phyloP scores from a whole-genome alignment of 305 asterid genomes.

The Fraxinus ornus region DNA sequence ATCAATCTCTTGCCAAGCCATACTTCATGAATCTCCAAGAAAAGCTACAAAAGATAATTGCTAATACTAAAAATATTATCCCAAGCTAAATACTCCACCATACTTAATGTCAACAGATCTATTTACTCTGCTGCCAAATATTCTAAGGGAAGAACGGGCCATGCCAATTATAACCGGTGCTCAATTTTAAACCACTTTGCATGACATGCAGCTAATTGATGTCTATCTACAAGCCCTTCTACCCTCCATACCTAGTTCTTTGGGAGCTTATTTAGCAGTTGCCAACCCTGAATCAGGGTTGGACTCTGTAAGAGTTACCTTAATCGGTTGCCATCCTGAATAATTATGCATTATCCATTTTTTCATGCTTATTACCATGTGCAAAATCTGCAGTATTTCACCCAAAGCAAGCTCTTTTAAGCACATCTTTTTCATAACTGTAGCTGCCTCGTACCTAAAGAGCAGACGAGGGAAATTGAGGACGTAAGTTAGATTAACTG shows the following conservation, averaged over 20 bases:
- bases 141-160: constrained; percentile 37
- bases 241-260: constrained; percentile 34
- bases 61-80: constrained; percentile 22
- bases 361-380: constrained; percentile 71
- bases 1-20: constrained; percentile 18
- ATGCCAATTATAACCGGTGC: constrained; percentile 23
- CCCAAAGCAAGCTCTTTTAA: constrained; percentile 66
- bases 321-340: constrained; percentile 93
- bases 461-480: constrained; percentile 25
- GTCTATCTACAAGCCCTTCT: constrained; percentile 33
- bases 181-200: constrained; percentile 17
- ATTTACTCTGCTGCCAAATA: constrained; percentile 30
- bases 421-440: constrained; percentile 66
- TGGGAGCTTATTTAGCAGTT: constrained; percentile 51
- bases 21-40: constrained; percentile 21
- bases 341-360: constrained; percentile 62
- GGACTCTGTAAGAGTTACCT: constrained; percentile 63
- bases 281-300: constrained; percentile 64
- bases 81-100: constrained; percentile 30
- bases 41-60: constrained; percentile 20
- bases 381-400: constrained; percentile 79
- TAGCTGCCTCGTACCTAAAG: constrained; percentile 90
- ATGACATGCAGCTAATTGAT: constrained; percentile 20
- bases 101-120: constrained; percentile 23
- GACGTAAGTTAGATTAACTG: constrained; percentile 11